Evolutionary conservation across 352 stramenopile species (phyloP).

Genomic region (Peronospora farinosa): DNA sequence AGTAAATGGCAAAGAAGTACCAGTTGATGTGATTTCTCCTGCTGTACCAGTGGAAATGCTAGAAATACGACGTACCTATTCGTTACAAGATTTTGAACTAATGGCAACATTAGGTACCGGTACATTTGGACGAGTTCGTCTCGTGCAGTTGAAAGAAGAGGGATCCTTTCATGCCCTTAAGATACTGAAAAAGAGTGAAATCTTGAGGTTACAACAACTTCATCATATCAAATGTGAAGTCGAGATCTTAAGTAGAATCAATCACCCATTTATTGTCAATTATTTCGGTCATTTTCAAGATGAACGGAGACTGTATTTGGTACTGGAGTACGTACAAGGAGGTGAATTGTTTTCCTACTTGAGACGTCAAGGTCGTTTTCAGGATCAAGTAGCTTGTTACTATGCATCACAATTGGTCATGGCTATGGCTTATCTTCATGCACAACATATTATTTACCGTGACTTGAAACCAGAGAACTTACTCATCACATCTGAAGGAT

Average conservation of each 20-base stretch:
- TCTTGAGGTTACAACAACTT: constrained; percentile 84
- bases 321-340: constrained; percentile 90
- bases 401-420: constrained; percentile 86
- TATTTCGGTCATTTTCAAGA: constrained; percentile 87
- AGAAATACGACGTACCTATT: constrained; percentile 34
- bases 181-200: constrained; percentile 90
- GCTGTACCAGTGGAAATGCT: constrained; percentile 30
- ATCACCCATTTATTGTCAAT: constrained; percentile 89
- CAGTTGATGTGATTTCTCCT: constrained; percentile 49
- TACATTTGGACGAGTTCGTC: constrained; percentile 84
- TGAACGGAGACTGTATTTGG: constrained; percentile 81
- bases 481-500: constrained; percentile 83
- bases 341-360: constrained; percentile 91
- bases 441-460: constrained; percentile 89
- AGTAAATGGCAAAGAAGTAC: constrained; percentile 34
- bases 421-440: constrained; percentile 85
- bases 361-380: constrained; percentile 68
- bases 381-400: constrained; percentile 82
- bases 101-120: constrained; percentile 78
- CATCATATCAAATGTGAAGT: constrained; percentile 91
- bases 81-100: constrained; percentile 69
- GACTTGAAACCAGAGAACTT: constrained; percentile 92
- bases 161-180: constrained; percentile 82
- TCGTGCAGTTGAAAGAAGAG: constrained; percentile 62
- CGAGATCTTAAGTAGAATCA: constrained; percentile 80